phyloP scores from a whole-genome alignment of 768 basidiomycete species.

The Leccinellum rugosiceps region DNA sequence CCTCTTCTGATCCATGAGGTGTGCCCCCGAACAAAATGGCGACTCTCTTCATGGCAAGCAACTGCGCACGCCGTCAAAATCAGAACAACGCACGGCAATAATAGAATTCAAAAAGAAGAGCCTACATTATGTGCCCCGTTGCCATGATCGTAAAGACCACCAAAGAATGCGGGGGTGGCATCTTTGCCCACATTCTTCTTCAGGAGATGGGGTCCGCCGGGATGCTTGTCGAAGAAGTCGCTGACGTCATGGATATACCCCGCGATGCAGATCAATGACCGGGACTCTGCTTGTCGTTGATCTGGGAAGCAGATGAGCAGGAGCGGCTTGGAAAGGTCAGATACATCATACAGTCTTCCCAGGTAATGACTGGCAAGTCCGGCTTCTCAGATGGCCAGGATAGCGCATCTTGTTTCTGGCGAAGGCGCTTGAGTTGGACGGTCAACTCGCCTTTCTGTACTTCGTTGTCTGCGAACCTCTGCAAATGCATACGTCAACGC shows the following conservation, averaged over 20 bases:
- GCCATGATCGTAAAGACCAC: constrained; percentile 80
- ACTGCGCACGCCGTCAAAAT: background rate
- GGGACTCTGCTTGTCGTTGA: constrained; percentile 72
- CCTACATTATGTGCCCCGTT: constrained; percentile 79
- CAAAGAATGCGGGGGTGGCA: constrained; percentile 88
- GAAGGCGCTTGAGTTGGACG: constrained; percentile 83
- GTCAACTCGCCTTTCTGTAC: constrained; percentile 83
- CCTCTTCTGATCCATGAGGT: constrained; percentile 6
- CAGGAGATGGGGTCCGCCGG: constrained; percentile 78
- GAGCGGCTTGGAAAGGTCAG: constrained; percentile 1
- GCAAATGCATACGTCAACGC: constrained; percentile 29
- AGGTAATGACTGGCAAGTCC: constrained; percentile 79
- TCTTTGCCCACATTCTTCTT: constrained; percentile 85
- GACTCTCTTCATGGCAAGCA: constrained; percentile 12
- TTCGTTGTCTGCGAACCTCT: constrained; percentile 50
- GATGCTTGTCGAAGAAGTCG: constrained; percentile 81
- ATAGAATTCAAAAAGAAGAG: constrained; percentile 10
- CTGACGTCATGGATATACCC: constrained; percentile 89
- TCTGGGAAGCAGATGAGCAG: constrained; percentile 35
- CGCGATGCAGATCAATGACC: constrained; percentile 80
- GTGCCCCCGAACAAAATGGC: constrained; percentile 7
- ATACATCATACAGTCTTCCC: constrained; percentile 66
- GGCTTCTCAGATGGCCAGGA: constrained; percentile 71
- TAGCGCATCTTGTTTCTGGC: constrained; percentile 70
- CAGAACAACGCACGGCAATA: background rate